These are phyloP conservation scores for Suhomyces coccinellae DNA, from an alignment of 1,139 yeast genomes.

Conservation along the genomic window DNA sequence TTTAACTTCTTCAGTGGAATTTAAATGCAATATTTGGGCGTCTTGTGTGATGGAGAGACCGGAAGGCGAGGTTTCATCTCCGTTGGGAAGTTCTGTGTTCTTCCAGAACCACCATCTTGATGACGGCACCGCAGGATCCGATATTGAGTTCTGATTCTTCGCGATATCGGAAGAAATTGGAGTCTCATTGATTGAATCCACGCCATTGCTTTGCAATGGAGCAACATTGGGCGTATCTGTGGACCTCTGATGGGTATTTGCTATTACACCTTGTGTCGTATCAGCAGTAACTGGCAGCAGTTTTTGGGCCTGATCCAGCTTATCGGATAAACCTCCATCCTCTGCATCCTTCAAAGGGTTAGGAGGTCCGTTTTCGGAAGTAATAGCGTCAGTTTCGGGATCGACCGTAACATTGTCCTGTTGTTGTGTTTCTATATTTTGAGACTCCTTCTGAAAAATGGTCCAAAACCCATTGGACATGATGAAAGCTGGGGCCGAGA, in stretches of 20 bases:
- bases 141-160: not conserved
- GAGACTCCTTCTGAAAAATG: constrained; percentile 6
- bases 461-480: constrained; percentile 11
- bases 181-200: not conserved
- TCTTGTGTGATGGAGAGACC: not conserved
- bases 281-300: too few species aligned
- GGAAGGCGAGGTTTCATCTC: not conserved
- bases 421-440: not conserved
- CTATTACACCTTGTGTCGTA: too few species aligned
- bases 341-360: not conserved
- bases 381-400: not conserved
- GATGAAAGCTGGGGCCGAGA: not conserved
- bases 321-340: too few species aligned
- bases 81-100: not conserved
- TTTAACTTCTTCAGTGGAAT: not conserved
- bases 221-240: not conserved
- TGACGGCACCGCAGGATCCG: not conserved
- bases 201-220: not conserved
- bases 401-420: not conserved
- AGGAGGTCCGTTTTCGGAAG: not conserved
- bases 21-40: not conserved
- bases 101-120: constrained; percentile 1
- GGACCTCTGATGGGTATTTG: too few species aligned
- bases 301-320: not conserved
- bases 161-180: not conserved